A percentile compares a stretch with the other conserved stretches of the same genome.
Conservation (phyloP, 148 eudicot genomes). For the Silene uniflora region DNA sequence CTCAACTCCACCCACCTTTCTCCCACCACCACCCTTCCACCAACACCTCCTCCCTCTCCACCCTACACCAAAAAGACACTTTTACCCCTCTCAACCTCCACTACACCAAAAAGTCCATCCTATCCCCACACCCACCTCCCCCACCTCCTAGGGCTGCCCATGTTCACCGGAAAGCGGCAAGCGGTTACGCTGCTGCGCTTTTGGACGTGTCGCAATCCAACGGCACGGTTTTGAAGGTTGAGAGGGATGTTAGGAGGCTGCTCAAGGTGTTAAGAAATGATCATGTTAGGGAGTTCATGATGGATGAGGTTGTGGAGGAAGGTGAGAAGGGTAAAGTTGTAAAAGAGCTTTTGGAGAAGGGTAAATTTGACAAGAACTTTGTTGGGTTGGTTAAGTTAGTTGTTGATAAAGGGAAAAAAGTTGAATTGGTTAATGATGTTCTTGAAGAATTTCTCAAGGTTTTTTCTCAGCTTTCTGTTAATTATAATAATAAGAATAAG, state of each 20-base stretch:
- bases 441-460: constrained; percentile 53
- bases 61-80: constrained; percentile 24
- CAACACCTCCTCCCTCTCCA: constrained; percentile 19
- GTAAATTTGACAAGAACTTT: constrained; percentile 41
- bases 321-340: constrained; percentile 38
- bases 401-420: constrained; percentile 34
- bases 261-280: constrained; percentile 32
- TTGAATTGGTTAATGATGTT: constrained; percentile 41
- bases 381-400: constrained; percentile 46
- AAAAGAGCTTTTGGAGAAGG: constrained; percentile 39
- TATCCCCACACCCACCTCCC: neutral
- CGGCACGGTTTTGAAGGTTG: constrained; percentile 32
- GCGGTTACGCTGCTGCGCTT: constrained; percentile 82
- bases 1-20: constrained; percentile 16
- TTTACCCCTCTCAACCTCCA: constrained; percentile 27
- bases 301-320: constrained; percentile 29
- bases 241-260: constrained; percentile 45
- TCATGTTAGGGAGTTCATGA: constrained; percentile 32
- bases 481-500: neutral
- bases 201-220: constrained; percentile 38
- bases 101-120: constrained; percentile 9
- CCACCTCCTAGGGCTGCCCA: constrained; percentile 4
- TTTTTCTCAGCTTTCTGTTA: constrained; percentile 34
- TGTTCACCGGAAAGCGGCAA: constrained; percentile 38
- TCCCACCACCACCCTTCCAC: constrained; percentile 16